Conservation (phyloP, 2,329 filamentous ascomycete genomes). For the Aspergillus texensis region DNA sequence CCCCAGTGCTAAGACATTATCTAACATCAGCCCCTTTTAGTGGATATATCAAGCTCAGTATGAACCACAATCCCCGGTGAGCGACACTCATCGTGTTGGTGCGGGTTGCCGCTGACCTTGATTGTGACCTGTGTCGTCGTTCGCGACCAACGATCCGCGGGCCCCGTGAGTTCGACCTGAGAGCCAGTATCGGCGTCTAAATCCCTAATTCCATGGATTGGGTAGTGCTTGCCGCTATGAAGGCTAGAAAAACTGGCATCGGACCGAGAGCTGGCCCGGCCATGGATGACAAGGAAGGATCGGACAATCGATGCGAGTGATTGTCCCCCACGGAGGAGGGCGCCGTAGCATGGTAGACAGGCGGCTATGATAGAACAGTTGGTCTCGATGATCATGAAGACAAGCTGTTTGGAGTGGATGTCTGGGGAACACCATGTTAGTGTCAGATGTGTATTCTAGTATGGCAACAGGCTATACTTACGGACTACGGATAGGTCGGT, state of each 20-base stretch:
- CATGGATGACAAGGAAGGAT: not conserved
- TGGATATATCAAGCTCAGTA: not conserved
- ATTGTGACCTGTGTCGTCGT: not conserved
- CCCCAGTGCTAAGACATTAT: not conserved
- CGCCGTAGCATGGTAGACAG: not conserved
- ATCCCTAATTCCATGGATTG: not conserved
- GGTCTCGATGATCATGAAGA: not conserved
- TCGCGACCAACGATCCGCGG: not conserved
- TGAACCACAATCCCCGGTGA: not conserved
- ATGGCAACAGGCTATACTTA: not conserved
- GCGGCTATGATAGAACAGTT: not conserved
- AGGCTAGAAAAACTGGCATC: not conserved
- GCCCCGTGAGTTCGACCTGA: not conserved
- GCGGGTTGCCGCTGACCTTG: not conserved
- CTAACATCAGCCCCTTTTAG: not conserved
- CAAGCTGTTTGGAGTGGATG: not conserved
- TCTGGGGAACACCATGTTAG: not conserved
- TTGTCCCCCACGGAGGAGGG: not conserved
- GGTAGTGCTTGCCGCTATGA: not conserved
- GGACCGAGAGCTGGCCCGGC: not conserved
- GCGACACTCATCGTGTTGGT: not conserved
- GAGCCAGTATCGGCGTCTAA: not conserved
- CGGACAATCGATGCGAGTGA: not conserved
- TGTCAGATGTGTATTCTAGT: not conserved
- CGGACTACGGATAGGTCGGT: not conserved